Base-by-base conservation (phyloP, 306 rosid genomes). In the Sicyos edulis region DNA sequence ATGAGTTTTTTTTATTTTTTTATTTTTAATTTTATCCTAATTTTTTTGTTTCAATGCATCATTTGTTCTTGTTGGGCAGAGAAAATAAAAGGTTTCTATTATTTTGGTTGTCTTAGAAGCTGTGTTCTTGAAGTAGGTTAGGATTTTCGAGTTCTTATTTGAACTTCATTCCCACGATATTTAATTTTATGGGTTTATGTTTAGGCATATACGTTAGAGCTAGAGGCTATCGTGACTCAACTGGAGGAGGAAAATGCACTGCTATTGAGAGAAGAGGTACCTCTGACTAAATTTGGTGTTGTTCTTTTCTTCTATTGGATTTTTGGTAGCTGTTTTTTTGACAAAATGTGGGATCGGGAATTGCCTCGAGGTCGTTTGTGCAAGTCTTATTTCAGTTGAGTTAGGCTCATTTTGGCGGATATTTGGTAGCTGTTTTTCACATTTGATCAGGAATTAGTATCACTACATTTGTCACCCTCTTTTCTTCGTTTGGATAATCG, bases 121-220 rank as follows among this genome's bases (percentile, higher is more conserved):
- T 6, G 29, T 42, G 71, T 44, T 65, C 17, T 42, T 44, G 52
- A 63, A 63, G 14, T 37, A 4, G 52, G 70, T 40, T 70, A 6
- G 9, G 54, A 11, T 37, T 54, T 58, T 40, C 2, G 9, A 20
- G 7, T 72, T 29, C 15, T 54, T 34, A 4, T 53, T 32, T 52
- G 52, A 12, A 17, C 13, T 68, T 68, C 13, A 32, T 16, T 54
- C 32, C 70, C 10, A 20, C 45, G 21, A 26, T n/a, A 10, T n/a
- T 51, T 50, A 52, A 70, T 19, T 51, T 14, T 4, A 15, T 24
- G 60, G 45, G 45, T 67, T 67, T 51, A 44, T 52, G 54, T 68
- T 37, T 74, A 92, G 98, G 98, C 98, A 75, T 88, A 90, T 84
- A 86, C 92, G 3, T 62, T 76, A 60, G 97, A 88, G 88, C 95